Evolutionary conservation across 768 basidiomycete species (phyloP).

Genomic region (Cystobasidium onofrii): DNA sequence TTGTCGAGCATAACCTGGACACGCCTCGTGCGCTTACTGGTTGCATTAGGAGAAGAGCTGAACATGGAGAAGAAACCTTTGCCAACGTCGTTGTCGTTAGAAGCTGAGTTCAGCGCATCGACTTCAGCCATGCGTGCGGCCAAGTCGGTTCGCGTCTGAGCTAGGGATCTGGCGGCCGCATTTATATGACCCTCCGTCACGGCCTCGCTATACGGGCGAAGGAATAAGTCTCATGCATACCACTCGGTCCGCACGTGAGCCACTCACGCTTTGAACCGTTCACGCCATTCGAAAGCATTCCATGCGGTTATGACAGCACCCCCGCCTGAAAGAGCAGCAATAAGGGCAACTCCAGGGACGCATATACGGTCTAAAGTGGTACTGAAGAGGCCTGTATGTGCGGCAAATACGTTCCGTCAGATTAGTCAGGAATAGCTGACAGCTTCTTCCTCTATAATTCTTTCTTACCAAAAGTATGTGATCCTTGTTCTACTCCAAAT

Average conservation of each 20-base stretch:
- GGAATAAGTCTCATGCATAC: not conserved
- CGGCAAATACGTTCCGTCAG: too few species aligned
- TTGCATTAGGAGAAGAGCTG: constrained; percentile 32
- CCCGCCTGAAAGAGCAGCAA: constrained; percentile 40
- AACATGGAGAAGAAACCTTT: constrained; percentile 32
- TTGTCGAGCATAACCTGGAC: not conserved
- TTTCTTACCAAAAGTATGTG: constrained; percentile 33
- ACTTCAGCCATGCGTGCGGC: constrained; percentile 32
- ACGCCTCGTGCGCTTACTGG: constrained; percentile 33
- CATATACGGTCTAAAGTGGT: constrained; percentile 39
- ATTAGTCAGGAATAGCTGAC: not conserved
- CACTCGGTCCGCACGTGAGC: not conserved
- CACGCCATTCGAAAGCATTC: constrained; percentile 42
- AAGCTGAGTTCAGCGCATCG: constrained; percentile 9
- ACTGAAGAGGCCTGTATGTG: constrained; percentile 36
- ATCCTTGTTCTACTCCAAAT: constrained; percentile 36
- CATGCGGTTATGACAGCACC: constrained; percentile 42
- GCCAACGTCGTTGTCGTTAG: not conserved
- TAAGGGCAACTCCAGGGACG: constrained; percentile 41
- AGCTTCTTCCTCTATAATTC: not conserved
- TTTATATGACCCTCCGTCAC: constrained; percentile 39
- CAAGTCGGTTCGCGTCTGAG: constrained; percentile 38
- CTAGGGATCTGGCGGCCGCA: constrained; percentile 36
- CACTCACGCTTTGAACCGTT: constrained; percentile 35
- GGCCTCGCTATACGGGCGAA: constrained; percentile 23